Conservation (phyloP, 352 stramenopile species). For the Globisporangium abappressorium region DNA sequence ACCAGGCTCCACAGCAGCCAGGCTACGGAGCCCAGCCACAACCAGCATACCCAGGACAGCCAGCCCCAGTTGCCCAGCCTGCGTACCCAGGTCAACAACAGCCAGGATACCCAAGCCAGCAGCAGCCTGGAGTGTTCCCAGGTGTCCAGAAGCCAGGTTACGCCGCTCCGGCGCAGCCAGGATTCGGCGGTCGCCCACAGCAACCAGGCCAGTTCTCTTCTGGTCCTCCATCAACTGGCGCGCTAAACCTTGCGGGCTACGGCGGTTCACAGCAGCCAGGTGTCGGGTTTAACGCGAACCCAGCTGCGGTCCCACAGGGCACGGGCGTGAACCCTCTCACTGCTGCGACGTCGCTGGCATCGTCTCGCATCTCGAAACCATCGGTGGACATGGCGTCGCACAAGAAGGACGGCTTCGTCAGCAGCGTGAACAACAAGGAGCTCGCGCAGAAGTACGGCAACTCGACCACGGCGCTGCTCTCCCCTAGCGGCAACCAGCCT, state of each 20-base stretch:
- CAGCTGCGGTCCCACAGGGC: constrained; percentile 48
- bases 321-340: constrained; percentile 70
- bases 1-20: constrained; percentile 19
- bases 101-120: constrained; percentile 32
- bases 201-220: constrained; percentile 39
- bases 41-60: constrained; percentile 19
- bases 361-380: constrained; percentile 75
- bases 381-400: constrained; percentile 81
- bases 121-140: constrained; percentile 26
- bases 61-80: constrained; percentile 1
- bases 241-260: constrained; percentile 26
- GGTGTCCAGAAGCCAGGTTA: constrained; percentile 26
- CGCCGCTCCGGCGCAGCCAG: constrained; percentile 32
- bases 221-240: constrained; percentile 48
- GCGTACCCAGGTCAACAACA: constrained; percentile 23
- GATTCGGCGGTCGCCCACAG: constrained; percentile 33
- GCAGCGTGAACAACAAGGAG: constrained; percentile 84
- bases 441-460: constrained; percentile 87
- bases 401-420: constrained; percentile 84
- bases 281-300: constrained; percentile 36
- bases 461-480: constrained; percentile 55
- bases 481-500: constrained; percentile 28
- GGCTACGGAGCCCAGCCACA: constrained; percentile 28
- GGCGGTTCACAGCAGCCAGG: constrained; percentile 23
- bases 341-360: constrained; percentile 46